Conservation (phyloP, 371 early-diverging fungal genomes). For the Mucor irregularis region DNA sequence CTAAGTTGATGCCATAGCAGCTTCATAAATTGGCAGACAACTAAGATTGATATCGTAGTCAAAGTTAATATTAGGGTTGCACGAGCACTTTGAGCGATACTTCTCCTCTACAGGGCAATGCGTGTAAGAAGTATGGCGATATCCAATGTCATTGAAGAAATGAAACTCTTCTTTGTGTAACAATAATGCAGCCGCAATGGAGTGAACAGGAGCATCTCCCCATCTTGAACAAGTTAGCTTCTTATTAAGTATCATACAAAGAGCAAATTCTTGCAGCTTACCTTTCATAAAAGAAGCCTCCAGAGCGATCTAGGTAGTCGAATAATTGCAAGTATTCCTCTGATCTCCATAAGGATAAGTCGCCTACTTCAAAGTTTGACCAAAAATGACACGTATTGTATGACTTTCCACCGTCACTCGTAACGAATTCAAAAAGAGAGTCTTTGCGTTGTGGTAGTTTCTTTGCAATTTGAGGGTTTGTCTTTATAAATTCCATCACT, state of each 20-base stretch:
- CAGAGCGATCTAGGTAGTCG: slow-evolving; percentile 78
- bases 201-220: slow-evolving; percentile 97
- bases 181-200: slow-evolving; percentile 83
- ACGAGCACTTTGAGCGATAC: slow-evolving; percentile 51
- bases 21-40: too few relatives aligned
- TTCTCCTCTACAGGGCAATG: slow-evolving; percentile 66
- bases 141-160: slow-evolving; percentile 82
- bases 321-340: slow-evolving; percentile 75
- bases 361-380: slow-evolving; percentile 96
- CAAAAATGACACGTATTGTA: slow-evolving; percentile 78
- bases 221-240: too few relatives aligned
- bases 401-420: slow-evolving; percentile 28
- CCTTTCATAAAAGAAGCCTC: slow-evolving; percentile 95
- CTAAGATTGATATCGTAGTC: too few relatives aligned
- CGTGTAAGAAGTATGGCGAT: slow-evolving; percentile 63
- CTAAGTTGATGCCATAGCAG: too few relatives aligned
- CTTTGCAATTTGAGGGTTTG: slow-evolving; percentile 30
- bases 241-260: too few relatives aligned
- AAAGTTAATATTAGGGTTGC: slow-evolving; percentile 49
- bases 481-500: slow-evolving; percentile 43
- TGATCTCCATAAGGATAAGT: slow-evolving; percentile 77
- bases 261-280: too few relatives aligned
- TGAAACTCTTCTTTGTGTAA: slow-evolving; percentile 81
- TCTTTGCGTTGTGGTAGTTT: slow-evolving; percentile 32
- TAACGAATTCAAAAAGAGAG: slow-evolving; percentile 40